Evolutionary conservation across 371 early-diverging fungal genomes (phyloP), one percentile per base, ranked within the genome.

Genomic region (Saksenaea oblongispora): DNA sequence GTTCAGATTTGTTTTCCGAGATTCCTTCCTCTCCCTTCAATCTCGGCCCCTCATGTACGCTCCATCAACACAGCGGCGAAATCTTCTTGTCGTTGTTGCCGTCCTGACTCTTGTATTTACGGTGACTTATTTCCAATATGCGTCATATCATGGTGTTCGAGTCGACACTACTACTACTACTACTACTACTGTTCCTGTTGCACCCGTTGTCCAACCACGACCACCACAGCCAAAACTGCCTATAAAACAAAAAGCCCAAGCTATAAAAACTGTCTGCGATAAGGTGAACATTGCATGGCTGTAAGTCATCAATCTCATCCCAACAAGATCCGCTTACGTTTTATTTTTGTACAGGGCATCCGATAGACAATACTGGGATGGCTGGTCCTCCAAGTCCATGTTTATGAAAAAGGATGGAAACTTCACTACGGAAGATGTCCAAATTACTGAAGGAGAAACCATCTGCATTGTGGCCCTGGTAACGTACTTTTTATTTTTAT

Each of bases 291-390:
- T 70, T 58, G 54, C 54, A 59, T 75, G 76, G 73, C 41, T 75
- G 76, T 75, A 68, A 66, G 70, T 66, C 36, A 53, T 11, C 9
- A 22, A 36, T 27, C n/a, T 28, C 37, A 10, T 36, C 54, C 10
- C 22, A 13, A 56, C 55, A 34, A 4, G 15, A 18, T 15, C n/a
- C 17, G 17, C 34, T 27, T 1, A 56, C 22, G 37, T 26, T 54
- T 61, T 51, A 27, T 35, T 28, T 62, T 44, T 39, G 5, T 41
- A 41, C 47, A 74, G 75, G 26, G 61, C 62, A 1, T 62, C 64
- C 3, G 75, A 75, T 56, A 37, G 75, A 18, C 13, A 53, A 11
- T 57, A 64, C 35, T 75, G 75, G 75, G 72, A 75, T 67, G 72
- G 75, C 0, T 67, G 67, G 70, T 28, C 26, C 15, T 65, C 72